Evolutionary conservation across 73 alveolate species (phyloP).

Genomic region (Paramecium bursaria): DNA sequence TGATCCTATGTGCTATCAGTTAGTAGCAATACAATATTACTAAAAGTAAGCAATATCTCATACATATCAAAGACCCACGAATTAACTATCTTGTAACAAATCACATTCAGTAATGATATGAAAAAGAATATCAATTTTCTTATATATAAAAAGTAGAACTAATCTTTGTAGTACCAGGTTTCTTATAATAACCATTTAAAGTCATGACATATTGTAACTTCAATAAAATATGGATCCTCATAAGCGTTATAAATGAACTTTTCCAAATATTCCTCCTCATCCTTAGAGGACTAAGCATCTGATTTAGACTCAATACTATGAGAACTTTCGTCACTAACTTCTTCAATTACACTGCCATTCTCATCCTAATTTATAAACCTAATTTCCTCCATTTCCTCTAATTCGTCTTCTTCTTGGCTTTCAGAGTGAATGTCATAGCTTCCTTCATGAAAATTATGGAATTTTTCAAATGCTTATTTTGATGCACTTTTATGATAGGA

Average conservation of each 20-base stretch:
- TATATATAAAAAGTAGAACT: neutral
- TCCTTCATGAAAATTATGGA: neutral
- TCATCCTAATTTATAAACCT: no score
- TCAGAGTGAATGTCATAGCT: neutral
- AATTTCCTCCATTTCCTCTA: neutral
- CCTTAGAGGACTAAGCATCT: no score
- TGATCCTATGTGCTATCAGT: neutral
- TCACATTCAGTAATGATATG: neutral
- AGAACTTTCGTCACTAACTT: neutral
- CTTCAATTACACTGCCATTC: neutral
- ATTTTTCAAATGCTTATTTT: constrained; percentile 33
- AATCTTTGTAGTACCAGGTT: neutral
- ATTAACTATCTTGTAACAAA: constrained; percentile 1
- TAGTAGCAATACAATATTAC: neutral
- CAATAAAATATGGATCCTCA: neutral
- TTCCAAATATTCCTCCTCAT: no score
- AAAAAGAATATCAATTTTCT: neutral
- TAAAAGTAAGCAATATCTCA: constrained; percentile 36
- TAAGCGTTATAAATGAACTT: neutral
- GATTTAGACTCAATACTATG: no score
- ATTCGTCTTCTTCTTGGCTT: neutral
- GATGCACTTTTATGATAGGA: constrained; percentile 26
- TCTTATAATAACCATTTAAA: constrained; percentile 21
- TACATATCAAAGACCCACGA: constrained; percentile 5
- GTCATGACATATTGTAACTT: constrained; percentile 19